Evolutionary conservation across 106 monocot species (phyloP).

Genomic region (Dendrobium huoshanense): DNA sequence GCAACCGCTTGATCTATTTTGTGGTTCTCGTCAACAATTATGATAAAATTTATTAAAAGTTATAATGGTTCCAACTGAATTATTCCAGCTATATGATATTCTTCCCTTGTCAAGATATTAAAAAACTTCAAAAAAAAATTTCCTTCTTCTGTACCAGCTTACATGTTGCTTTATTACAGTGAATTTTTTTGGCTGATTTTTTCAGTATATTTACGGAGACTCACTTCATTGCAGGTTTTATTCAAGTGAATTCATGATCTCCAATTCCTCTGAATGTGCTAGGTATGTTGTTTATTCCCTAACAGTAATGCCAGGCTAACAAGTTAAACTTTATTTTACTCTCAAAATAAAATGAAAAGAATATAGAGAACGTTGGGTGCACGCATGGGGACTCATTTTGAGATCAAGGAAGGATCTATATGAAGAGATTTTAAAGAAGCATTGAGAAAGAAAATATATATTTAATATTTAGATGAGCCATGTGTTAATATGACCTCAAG

Average conservation of each 20-base stretch:
- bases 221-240: conserved; percentile 5
- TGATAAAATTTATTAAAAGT: no score
- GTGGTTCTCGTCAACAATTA: no score
- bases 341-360: background rate
- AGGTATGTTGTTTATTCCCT: conserved; percentile 5
- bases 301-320: background rate
- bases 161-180: background rate
- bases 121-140: no score
- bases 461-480: background rate
- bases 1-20: no score
- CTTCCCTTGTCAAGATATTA: no score
- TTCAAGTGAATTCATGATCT: background rate
- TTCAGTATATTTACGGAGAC: background rate
- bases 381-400: background rate
- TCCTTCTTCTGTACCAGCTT: no score
- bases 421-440: background rate
- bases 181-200: background rate
- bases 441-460: background rate
- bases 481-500: background rate
- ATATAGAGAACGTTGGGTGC: no score
- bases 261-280: background rate
- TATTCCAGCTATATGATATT: no score
- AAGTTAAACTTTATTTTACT: background rate
- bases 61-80: no score
- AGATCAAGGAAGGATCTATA: background rate